phyloP scores from a whole-genome alignment of 2,329 filamentous ascomycete genomes.

The Coniella vitis region DNA sequence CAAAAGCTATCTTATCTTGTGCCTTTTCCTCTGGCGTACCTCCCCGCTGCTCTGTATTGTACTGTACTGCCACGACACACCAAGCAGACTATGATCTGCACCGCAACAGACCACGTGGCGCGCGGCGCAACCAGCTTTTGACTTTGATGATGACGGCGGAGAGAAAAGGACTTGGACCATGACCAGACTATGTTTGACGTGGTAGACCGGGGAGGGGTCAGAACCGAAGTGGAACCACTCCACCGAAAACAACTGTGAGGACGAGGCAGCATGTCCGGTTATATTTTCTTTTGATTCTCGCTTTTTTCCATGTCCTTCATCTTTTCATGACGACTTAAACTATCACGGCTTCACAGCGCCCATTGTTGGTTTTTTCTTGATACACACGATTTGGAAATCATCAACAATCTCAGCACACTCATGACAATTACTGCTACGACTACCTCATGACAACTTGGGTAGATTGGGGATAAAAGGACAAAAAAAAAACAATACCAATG shows the following conservation, averaged over 20 bases:
- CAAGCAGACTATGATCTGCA: neutral
- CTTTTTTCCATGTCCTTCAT: neutral
- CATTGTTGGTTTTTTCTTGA: conserved; percentile 20
- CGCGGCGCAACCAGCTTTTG: neutral
- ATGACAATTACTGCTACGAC: conserved; percentile 11
- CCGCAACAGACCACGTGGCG: conserved; percentile 2
- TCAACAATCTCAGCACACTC: neutral
- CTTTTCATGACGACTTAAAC: conserved; percentile 24
- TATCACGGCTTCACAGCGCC: conserved; percentile 31
- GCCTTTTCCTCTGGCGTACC: neutral
- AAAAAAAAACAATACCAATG: neutral
- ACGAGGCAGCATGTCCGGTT: neutral
- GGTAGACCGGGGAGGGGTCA: neutral
- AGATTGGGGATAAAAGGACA: conserved; percentile 2
- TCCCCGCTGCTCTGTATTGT: too few relatives aligned
- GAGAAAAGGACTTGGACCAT: neutral
- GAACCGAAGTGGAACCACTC: neutral
- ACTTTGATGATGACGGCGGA: neutral
- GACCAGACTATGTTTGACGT: neutral
- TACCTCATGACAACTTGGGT: conserved; percentile 8
- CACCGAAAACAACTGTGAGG: neutral
- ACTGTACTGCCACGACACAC: neutral
- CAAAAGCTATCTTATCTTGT: neutral
- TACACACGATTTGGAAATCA: neutral
- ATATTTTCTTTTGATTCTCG: neutral